Evolutionary conservation across 2,329 filamentous ascomycete species (phyloP).

Genomic region (Neopestalotiopsis sp.): DNA sequence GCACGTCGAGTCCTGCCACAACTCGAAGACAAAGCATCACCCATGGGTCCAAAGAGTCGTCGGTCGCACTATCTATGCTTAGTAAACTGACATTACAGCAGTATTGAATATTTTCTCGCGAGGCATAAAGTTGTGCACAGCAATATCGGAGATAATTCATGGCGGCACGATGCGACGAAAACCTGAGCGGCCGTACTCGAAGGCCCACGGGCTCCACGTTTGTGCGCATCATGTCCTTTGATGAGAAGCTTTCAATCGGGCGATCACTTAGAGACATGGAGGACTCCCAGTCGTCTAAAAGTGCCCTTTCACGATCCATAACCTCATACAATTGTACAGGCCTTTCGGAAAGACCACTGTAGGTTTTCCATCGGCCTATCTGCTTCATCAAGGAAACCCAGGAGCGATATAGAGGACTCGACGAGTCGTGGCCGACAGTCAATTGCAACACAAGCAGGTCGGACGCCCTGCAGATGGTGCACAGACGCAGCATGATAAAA

Average conservation of each 20-base stretch:
- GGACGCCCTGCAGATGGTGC: not conserved
- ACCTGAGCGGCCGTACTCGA: not conserved
- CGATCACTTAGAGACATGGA: not conserved
- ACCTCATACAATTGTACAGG: not conserved
- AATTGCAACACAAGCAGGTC: not conserved
- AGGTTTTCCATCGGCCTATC: not conserved
- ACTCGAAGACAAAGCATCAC: not conserved
- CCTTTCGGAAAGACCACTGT: not conserved
- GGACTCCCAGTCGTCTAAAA: not conserved
- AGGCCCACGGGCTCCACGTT: not conserved
- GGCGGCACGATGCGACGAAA: not conserved
- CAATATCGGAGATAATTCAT: not conserved
- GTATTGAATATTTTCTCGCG: not conserved
- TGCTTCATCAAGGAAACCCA: not conserved
- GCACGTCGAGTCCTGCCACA: not conserved
- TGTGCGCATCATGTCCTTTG: not conserved
- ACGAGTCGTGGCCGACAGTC: not conserved
- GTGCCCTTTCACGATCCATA: not conserved
- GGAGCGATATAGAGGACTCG: not conserved
- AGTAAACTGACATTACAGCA: not conserved
- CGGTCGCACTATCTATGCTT: not conserved
- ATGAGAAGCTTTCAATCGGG: not conserved
- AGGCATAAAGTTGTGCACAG: not conserved
- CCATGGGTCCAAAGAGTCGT: not conserved
- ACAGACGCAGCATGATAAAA: not conserved